Conservation (phyloP, 1,139 yeast species). For the Yamadazyma membranifaciens region DNA sequence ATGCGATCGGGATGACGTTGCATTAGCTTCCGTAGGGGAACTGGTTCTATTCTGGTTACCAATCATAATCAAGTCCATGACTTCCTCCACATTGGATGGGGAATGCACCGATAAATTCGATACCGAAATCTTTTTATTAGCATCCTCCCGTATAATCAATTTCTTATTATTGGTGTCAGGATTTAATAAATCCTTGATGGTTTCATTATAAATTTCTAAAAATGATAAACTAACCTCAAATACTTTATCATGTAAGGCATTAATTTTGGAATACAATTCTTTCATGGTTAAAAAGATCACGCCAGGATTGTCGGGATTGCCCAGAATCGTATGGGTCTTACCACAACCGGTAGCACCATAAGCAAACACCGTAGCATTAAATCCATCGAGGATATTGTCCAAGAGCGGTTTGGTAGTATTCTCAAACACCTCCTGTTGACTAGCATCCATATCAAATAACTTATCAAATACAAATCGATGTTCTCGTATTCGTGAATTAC, state of each 20-base stretch:
- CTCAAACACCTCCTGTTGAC: conserved; percentile 67
- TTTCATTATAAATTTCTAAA: conserved; percentile 88
- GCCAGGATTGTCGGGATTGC: conserved; percentile 73
- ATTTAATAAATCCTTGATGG: conserved; percentile 71
- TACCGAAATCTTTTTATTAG: conserved; percentile 65
- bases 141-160: conserved; percentile 70
- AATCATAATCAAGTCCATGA: conserved; percentile 69
- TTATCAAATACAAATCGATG: conserved; percentile 81
- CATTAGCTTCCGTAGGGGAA: conserved; percentile 89
- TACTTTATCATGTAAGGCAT: conserved; percentile 44
- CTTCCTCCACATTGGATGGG: conserved; percentile 68
- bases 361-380: conserved; percentile 77
- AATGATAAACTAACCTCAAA: conserved; percentile 70
- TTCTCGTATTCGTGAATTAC: conserved; percentile 59
- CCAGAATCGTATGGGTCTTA: conserved; percentile 89
- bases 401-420: conserved; percentile 70
- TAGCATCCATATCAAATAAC: conserved; percentile 62
- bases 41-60: conserved; percentile 81
- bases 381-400: conserved; percentile 78
- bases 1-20: conserved; percentile 87
- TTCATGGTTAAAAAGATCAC: conserved; percentile 76
- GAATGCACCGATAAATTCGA: conserved; percentile 67
- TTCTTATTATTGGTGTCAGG: conserved; percentile 48
- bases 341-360: conserved; percentile 89
- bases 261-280: conserved; percentile 66